Evolutionary conservation across 2,329 filamentous ascomycete species (phyloP).

Genomic region (Sarocladium brachiariae): DNA sequence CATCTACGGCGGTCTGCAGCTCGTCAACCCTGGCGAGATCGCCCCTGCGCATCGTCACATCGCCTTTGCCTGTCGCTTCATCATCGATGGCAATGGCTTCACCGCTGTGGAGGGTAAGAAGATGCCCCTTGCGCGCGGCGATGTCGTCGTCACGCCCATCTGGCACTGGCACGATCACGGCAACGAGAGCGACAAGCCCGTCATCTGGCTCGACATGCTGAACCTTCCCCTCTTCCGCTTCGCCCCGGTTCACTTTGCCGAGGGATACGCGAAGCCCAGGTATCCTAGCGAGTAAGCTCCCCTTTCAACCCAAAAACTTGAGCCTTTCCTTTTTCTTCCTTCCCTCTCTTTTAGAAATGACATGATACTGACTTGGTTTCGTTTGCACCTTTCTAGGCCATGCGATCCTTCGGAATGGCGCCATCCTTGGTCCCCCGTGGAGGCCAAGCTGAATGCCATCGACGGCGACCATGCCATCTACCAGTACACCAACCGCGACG

Average conservation of each 20-base stretch:
- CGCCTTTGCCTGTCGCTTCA: slow-evolving; percentile 50
- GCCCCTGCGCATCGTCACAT: slow-evolving; percentile 49
- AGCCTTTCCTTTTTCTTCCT: too few relatives aligned
- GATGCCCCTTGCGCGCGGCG: slow-evolving; percentile 43
- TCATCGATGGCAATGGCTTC: slow-evolving; percentile 51
- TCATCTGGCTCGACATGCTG: slow-evolving; percentile 52
- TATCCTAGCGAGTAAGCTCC: slow-evolving; percentile 42
- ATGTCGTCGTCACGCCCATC: slow-evolving; percentile 49
- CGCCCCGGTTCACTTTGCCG: slow-evolving; percentile 46
- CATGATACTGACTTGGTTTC: too few relatives aligned
- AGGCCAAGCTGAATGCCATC: slow-evolving; percentile 28
- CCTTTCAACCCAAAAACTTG: too few relatives aligned
- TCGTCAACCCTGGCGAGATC: slow-evolving; percentile 49
- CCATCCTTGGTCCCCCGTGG: slow-evolving; percentile 38
- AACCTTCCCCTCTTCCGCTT: slow-evolving; percentile 45
- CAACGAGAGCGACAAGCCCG: slow-evolving; percentile 45
- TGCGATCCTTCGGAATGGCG: slow-evolving; percentile 33
- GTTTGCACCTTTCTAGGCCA: too few relatives aligned
- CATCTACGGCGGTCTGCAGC: slow-evolving; percentile 49
- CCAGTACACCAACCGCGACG: slow-evolving; percentile 27
- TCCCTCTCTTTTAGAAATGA: too few relatives aligned
- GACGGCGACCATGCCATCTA: slow-evolving; percentile 23
- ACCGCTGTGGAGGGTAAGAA: slow-evolving; percentile 49
- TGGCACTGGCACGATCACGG: slow-evolving; percentile 58
- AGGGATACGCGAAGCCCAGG: slow-evolving; percentile 38